Evolutionary conservation across 495 filamentous ascomycete genomes (phyloP), one percentile per base, ranked within the genome.

Genomic region (Aspergillus sclerotiicarbonarius): DNA sequence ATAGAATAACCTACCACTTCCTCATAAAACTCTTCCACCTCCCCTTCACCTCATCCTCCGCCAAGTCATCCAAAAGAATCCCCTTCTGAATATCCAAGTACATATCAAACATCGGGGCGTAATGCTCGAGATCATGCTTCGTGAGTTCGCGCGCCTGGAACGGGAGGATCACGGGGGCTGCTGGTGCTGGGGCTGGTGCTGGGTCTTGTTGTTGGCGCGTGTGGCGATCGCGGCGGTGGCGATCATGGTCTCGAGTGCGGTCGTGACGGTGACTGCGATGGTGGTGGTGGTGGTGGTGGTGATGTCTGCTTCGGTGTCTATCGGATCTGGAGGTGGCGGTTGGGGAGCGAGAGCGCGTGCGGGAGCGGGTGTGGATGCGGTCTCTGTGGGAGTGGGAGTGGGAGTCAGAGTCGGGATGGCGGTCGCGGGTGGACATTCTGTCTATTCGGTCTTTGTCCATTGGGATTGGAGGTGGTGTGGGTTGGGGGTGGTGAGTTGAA

Each of bases 41-140:
- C 1, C 93, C 94, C 47, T 82, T 86, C 0, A 84, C 67, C 65
- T 98, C 93, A 13, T 82, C 75, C 53, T 87, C 84, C 39, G 78
- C 73, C 41, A 98, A 67, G 3, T 84, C 80, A 20, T 83, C 76
- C 0, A 98, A 71, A 25, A 80, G 62, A 3, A 89, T 67, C 9
- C 82, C 74, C 72, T 98, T 98, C 67, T 97, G 93, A 15, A 96
- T 85, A 62, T 96, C 90, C 25, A 98, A 79, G 66, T 98, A 98
- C 62, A 87, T 79, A 21, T 84, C 89, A 56, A 98, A 91, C 65
- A 98, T 81, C 0, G 88, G 81, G 58, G 79, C 78, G 63, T 89
- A 90, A 0, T 66, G 54, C 4, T 77, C 69, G 16, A 88, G 74
- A 64, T 96, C 89, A 47, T 75, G 75, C 57, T 87, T 88, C 1